Evolutionary conservation across 2,329 filamentous ascomycete species (phyloP).

Genomic region (Macrophomina tecta): DNA sequence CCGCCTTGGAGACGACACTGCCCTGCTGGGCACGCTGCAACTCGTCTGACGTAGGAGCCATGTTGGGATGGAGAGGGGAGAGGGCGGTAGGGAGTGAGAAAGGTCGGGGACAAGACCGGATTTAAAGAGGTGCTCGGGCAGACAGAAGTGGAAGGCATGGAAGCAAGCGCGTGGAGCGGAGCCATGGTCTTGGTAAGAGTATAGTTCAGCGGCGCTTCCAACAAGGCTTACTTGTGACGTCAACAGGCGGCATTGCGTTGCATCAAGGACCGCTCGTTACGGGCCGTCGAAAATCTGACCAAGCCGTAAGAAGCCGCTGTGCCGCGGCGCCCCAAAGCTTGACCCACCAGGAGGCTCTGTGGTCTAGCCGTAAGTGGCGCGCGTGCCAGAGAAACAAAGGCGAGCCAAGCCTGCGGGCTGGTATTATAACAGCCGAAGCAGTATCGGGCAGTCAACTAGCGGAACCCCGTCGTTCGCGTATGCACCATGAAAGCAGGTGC

Average conservation of each 20-base stretch:
- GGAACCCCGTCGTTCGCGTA: neutral
- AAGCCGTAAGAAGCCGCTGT: slow-evolving; percentile 9
- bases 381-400: neutral
- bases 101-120: neutral
- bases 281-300: neutral
- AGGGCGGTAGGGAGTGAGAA: neutral
- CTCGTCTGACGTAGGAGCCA: slow-evolving; percentile 18
- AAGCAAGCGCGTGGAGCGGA: neutral
- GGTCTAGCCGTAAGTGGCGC: slow-evolving; percentile 1
- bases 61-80: neutral
- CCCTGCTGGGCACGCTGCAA: neutral
- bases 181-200: neutral
- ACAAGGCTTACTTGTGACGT: slow-evolving; percentile 11
- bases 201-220: slow-evolving; percentile 1
- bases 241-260: neutral
- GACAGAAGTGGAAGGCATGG: neutral
- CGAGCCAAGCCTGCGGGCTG: neutral
- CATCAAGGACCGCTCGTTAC: neutral
- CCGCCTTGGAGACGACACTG: slow-evolving; percentile 13
- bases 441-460: neutral
- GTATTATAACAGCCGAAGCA: neutral
- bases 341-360: slow-evolving; percentile 18
- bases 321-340: slow-evolving; percentile 22
- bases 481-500: neutral
- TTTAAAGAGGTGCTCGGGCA: neutral